Conservation (phyloP, 1,284 basidiomycete species). For the Melampsora occidentalis region DNA sequence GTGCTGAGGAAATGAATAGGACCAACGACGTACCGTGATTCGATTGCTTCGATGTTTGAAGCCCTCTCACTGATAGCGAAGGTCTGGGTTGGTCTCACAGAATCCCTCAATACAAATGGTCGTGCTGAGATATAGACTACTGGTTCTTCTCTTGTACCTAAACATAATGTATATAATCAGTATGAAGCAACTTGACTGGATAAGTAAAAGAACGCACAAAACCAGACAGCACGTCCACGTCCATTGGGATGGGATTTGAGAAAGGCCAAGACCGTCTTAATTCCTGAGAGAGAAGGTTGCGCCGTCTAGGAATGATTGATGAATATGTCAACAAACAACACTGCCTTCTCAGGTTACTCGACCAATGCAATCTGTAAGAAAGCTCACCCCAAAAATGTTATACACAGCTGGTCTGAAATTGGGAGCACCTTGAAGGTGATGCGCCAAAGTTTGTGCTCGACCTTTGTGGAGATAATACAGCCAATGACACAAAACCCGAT, state of each 20-base stretch:
- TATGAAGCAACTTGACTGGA: slow-evolving; percentile 58
- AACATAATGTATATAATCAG: slow-evolving; percentile 52
- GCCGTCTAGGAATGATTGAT: slow-evolving; percentile 58
- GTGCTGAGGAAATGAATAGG: not conserved
- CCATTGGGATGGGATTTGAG: slow-evolving; percentile 60
- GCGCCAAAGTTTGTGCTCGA: slow-evolving; percentile 35
- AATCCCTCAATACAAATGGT: slow-evolving; percentile 93
- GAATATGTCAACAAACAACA: not conserved
- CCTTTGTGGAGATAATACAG: slow-evolving; percentile 4
- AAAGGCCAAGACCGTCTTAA: slow-evolving; percentile 85
- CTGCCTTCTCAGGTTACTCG: not conserved
- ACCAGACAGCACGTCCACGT: slow-evolving; percentile 65
- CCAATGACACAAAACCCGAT: not conserved
- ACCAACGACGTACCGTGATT: slow-evolving; percentile 60
- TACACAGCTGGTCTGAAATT: slow-evolving; percentile 75
- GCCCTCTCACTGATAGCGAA: slow-evolving; percentile 84
- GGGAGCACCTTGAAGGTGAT: slow-evolving; percentile 77
- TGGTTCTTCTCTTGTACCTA: slow-evolving; percentile 63
- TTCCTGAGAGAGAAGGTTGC: slow-evolving; percentile 87
- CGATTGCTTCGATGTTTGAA: slow-evolving; percentile 92
- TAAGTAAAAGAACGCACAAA: slow-evolving; percentile 40
- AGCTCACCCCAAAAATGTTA: slow-evolving; percentile 60
- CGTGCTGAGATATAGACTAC: slow-evolving; percentile 88
- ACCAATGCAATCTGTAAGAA: not conserved
- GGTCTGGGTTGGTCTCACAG: slow-evolving; percentile 75